Percentiles rank a stretch among this genome's conserved stretches.
phyloP scores from a whole-genome alignment of 2,329 filamentous ascomycete genomes.

The Metarhizium anisopliae region DNA sequence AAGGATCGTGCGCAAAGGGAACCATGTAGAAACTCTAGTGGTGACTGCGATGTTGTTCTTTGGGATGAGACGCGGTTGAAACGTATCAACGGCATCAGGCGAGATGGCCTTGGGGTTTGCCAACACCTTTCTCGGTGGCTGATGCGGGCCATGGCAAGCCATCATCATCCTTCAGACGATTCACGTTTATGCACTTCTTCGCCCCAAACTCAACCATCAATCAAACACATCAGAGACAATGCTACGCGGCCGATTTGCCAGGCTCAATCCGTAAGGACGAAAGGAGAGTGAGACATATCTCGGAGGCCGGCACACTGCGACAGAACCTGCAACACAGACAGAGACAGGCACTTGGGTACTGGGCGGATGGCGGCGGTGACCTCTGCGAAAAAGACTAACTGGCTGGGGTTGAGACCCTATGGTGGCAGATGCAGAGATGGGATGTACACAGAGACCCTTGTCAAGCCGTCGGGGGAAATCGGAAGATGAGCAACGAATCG shows the following conservation, averaged over 20 bases:
- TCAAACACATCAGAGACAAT: not conserved
- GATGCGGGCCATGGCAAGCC: not conserved
- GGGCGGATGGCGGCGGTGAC: not conserved
- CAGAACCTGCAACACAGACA: not conserved
- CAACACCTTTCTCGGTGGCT: not conserved
- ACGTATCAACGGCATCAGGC: not conserved
- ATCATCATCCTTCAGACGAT: not conserved
- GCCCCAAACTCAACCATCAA: not conserved
- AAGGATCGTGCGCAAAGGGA: too few relatives aligned
- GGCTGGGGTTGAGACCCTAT: not conserved
- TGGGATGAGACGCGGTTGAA: not conserved
- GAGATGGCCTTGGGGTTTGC: not conserved
- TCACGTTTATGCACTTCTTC: too few relatives aligned
- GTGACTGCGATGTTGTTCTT: too few relatives aligned
- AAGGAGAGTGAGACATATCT: constrained; percentile 1
- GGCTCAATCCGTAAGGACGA: not conserved
- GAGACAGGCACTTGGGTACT: not conserved
- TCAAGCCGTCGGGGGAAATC: constrained; percentile 1
- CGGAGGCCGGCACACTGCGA: constrained; percentile 1
- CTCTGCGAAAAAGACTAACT: not conserved
- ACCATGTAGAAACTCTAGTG: too few relatives aligned
- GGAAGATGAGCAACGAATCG: not conserved
- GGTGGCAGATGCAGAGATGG: not conserved
- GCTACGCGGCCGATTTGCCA: not conserved
- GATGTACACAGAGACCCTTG: not conserved